Percentiles rank a stretch among this genome's conserved stretches.
Conservation (phyloP, 164 flowering plant species). For the Annona squamosa region DNA sequence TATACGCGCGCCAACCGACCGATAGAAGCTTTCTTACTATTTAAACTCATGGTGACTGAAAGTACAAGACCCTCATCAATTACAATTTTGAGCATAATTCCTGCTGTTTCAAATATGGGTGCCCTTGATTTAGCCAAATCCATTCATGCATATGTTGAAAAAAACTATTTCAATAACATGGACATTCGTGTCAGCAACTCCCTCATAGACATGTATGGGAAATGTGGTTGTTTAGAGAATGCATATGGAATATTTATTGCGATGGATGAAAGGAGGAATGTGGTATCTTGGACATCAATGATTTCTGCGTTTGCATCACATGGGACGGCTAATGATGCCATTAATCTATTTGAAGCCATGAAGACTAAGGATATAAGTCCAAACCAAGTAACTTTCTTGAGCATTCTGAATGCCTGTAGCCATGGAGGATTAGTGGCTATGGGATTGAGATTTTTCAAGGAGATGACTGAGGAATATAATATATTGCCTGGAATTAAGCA, state of each 20-base stretch:
- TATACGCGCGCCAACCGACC: slow-evolving; percentile 14
- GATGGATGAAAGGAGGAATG: slow-evolving; percentile 9
- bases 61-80: slow-evolving; percentile 16
- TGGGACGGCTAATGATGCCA: slow-evolving; percentile 19
- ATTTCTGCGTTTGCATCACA: slow-evolving; percentile 20
- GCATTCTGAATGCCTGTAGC: slow-evolving; percentile 24
- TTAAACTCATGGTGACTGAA: slow-evolving; percentile 14
- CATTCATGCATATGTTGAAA: slow-evolving; percentile 14
- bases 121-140: slow-evolving; percentile 9
- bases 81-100: slow-evolving; percentile 17
- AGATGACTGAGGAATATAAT: slow-evolving; percentile 14
- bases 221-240: slow-evolving; percentile 35
- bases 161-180: slow-evolving; percentile 5
- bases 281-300: slow-evolving; percentile 25
- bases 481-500: slow-evolving; percentile 20
- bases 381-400: slow-evolving; percentile 21
- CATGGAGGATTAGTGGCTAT: slow-evolving; percentile 25
- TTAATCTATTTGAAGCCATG: slow-evolving; percentile 17
- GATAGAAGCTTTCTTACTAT: slow-evolving; percentile 15
- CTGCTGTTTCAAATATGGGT: slow-evolving; percentile 17
- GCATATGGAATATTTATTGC: slow-evolving; percentile 15
- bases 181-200: slow-evolving; percentile 19
- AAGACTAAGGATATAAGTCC: slow-evolving; percentile 15
- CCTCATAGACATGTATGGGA: slow-evolving; percentile 38
- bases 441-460: slow-evolving; percentile 15